Evolutionary conservation across 2,329 filamentous ascomycete species (phyloP), one percentile per base, ranked within the genome.

Genomic region (Phymatotrichopsis omnivora): DNA sequence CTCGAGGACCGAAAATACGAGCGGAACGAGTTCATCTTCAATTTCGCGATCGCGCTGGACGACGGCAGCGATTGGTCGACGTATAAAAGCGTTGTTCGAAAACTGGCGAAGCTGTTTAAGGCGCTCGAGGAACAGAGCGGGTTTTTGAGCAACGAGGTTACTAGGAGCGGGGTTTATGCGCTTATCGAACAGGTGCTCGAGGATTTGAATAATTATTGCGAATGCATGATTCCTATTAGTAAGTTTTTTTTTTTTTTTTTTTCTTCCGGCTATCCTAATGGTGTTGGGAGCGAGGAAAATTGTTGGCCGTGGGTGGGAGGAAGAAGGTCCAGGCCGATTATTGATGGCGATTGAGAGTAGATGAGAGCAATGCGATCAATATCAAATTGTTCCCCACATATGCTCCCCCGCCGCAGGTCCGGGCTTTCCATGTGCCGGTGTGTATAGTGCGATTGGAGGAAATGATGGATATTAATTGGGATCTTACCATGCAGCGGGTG

Each of bases 151-250:
- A 69, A 70, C 45, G 76, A 79, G 54, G 47, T 45, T 59, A 47
- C 57, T 52, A 32, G 47, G 44, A 22, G 49, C 37, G 8, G 58
- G 43, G 93, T 94, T 60, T 83, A 89, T 67, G 85, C 82, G 56
- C 66, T 98, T 55, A 72, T 96, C 56, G 86, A 82, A 64, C 81
- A 82, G 51, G 72, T 82, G 47, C 79, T 79, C 60, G 78, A 95
- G 65, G 87, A 98, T 62, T 62, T 98, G 56, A 95, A 96, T 61
- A 93, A 93, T 58, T 98, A 95, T 60, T 87, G 85, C 60, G 91
- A 98, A 67, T 94, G 87, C 71, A 94, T 94, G 87, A 94, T 95
- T 59, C 87, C 87, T 0, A 89, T 95, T 53, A 84, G 84, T 87
- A 67, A 53, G 75, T 68, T 12, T 51, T 31, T 25, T 35, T 22